These are phyloP conservation scores for Raffaelea arxii DNA, from an alignment of 2,329 filamentous ascomycete genomes.

Conservation along the genomic window DNA sequence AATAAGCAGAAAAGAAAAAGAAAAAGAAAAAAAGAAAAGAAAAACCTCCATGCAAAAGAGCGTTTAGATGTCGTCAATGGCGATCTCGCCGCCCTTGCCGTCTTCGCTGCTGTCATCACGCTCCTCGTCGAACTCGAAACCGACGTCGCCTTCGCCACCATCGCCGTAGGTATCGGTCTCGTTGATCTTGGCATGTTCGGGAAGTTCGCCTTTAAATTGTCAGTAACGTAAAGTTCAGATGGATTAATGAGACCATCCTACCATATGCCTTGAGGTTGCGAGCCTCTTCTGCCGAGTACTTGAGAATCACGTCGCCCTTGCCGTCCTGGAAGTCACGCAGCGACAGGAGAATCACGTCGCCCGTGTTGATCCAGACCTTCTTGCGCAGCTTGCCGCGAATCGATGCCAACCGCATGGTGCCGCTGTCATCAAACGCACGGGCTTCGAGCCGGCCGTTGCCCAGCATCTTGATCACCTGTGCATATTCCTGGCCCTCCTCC, in stretches of 20 bases:
- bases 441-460: slow-evolving; percentile 71
- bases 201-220: slow-evolving; percentile 60
- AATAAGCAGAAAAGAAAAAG: background rate
- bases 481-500: slow-evolving; percentile 78
- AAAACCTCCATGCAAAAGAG: too few species aligned
- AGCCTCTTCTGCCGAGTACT: slow-evolving; percentile 89
- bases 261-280: slow-evolving; percentile 84
- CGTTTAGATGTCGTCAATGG: slow-evolving; percentile 87
- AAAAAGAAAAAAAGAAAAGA: too few species aligned
- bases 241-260: slow-evolving; percentile 2
- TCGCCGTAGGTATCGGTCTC: slow-evolving; percentile 93
- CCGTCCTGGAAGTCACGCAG: slow-evolving; percentile 81
- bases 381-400: slow-evolving; percentile 91
- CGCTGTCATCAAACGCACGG: slow-evolving; percentile 87
- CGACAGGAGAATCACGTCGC: slow-evolving; percentile 80
- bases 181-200: slow-evolving; percentile 99
- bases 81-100: slow-evolving; percentile 51
- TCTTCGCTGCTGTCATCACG: slow-evolving; percentile 50
- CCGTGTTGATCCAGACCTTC: slow-evolving; percentile 91
- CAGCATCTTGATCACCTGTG: slow-evolving; percentile 55
- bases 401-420: slow-evolving; percentile 63
- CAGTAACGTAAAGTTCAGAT: background rate
- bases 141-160: slow-evolving; percentile 88
- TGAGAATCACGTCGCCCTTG: slow-evolving; percentile 87
- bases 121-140: slow-evolving; percentile 98